A percentile compares a stretch with the other conserved stretches of the same genome.
These are phyloP conservation scores for Cyamopsis tetragonoloba DNA, from an alignment of 306 rosid genomes.

Conservation along the genomic window DNA sequence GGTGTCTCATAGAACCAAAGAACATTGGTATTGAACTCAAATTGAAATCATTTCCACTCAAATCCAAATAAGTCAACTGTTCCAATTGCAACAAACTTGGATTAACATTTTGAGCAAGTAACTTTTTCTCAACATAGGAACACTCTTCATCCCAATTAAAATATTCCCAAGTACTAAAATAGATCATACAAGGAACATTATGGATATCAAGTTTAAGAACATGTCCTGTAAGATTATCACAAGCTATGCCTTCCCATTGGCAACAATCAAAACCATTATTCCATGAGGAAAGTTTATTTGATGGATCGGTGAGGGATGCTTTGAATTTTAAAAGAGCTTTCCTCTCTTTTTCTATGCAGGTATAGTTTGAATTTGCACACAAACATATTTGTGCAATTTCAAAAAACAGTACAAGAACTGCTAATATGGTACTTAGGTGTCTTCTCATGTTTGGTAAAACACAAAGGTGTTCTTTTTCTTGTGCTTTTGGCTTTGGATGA, in stretches of 20 bases:
- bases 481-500: no score
- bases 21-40: background rate
- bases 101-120: background rate
- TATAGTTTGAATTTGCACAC: background rate
- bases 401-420: background rate
- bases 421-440: background rate
- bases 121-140: no score
- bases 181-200: background rate
- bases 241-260: background rate
- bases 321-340: constrained; percentile 12
- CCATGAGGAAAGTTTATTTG: background rate
- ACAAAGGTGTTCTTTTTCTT: no score
- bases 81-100: background rate
- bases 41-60: background rate
- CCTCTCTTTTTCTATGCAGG: background rate
- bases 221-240: background rate
- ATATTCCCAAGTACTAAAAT: no score
- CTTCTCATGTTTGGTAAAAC: constrained; percentile 5
- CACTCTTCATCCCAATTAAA: no score
- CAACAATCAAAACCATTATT: background rate
- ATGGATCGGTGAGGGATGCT: background rate
- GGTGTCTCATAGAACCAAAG: background rate
- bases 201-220: background rate
- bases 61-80: background rate
- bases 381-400: background rate